Conservation (phyloP, 2,329 filamentous ascomycete genomes). For the Metarhizium anisopliae region DNA sequence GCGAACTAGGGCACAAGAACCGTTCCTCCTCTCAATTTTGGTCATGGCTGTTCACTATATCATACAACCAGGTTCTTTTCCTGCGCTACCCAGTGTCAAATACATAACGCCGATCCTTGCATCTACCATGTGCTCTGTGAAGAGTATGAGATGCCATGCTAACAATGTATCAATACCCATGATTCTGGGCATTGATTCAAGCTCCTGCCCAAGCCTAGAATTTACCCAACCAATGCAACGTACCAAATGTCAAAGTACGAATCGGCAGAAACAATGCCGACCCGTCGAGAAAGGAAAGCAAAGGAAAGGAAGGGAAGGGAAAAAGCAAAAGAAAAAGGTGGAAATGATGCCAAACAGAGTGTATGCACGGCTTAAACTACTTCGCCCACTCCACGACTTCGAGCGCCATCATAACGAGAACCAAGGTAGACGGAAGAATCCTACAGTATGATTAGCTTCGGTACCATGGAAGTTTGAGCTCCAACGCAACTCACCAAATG, state of each 20-base stretch:
- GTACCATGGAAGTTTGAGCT: background rate
- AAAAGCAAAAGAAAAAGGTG: background rate
- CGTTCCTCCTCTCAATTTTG: background rate
- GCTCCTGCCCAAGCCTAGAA: background rate
- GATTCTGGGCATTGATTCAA: background rate
- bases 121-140: background rate
- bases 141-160: background rate
- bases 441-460: slow-evolving; percentile 30
- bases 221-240: background rate
- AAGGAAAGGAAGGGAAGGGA: background rate
- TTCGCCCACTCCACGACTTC: slow-evolving; percentile 86
- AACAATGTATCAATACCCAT: background rate
- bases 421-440: slow-evolving; percentile 87
- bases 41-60: background rate
- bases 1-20: background rate
- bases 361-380: slow-evolving; percentile 8
- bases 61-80: background rate
- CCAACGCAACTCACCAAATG: slow-evolving; percentile 58
- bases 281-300: no score
- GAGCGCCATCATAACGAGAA: slow-evolving; percentile 83
- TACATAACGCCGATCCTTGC: background rate
- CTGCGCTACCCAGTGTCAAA: background rate
- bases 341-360: background rate
- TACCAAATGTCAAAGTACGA: background rate
- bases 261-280: background rate